These are phyloP conservation scores for Penstemon barbatus DNA, from an alignment of 257 asterid genomes.

Conservation along the genomic window DNA sequence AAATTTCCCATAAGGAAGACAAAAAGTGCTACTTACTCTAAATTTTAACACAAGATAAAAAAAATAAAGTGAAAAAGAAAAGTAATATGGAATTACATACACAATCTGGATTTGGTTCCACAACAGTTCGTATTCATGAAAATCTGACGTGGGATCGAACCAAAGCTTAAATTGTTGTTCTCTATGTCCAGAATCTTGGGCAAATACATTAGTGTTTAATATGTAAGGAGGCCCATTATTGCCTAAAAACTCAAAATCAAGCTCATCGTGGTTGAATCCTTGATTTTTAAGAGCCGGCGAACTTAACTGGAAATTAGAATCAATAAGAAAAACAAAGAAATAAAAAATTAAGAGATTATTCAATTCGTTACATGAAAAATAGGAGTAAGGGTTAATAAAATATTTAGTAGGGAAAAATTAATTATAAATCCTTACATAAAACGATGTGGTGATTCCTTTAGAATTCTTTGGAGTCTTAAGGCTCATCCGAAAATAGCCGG, in stretches of 20 bases:
- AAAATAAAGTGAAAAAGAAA: not conserved
- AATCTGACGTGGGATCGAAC: constrained; percentile 29
- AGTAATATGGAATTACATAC: constrained; percentile 2
- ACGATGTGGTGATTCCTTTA: constrained; percentile 29
- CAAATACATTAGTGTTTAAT: constrained; percentile 31
- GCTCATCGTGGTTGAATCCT: constrained; percentile 24
- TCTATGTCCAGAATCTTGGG: constrained; percentile 32
- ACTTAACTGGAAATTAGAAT: constrained; percentile 17
- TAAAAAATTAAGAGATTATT: not conserved
- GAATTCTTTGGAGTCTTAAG: constrained; percentile 29
- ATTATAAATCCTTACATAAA: constrained; percentile 16
- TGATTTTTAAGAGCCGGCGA: not conserved
- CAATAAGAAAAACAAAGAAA: too few relatives aligned
- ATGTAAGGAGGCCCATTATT: not conserved
- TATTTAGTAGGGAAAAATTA: too few relatives aligned
- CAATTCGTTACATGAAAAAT: too few relatives aligned
- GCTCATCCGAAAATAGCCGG: constrained; percentile 28
- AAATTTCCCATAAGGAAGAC: too few relatives aligned
- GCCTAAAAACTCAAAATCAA: constrained; percentile 35
- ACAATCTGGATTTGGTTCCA: constrained; percentile 34
- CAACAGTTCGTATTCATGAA: constrained; percentile 24
- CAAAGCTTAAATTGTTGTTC: constrained; percentile 35
- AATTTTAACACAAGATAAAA: not conserved
- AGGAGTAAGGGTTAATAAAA: too few relatives aligned
- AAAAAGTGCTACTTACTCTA: too few relatives aligned